Percentiles rank a stretch among this genome's conserved stretches.
Conservation (phyloP, 2,329 filamentous ascomycete species). For the Pseudocercospora fuligena region DNA sequence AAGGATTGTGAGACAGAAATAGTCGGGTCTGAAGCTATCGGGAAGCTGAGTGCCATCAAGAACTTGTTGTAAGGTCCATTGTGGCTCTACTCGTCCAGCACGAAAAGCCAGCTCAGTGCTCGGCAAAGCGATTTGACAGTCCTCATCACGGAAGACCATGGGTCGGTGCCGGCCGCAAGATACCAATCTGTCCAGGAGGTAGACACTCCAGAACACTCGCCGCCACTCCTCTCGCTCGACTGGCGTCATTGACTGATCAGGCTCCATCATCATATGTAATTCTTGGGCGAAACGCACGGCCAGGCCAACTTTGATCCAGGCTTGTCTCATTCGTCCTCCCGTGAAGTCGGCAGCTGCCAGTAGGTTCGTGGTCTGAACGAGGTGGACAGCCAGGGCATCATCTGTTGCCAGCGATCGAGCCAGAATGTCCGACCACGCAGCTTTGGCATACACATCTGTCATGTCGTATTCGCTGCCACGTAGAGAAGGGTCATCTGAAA, state of each 20-base stretch:
- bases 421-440: slow-evolving; percentile 15
- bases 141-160: slow-evolving; percentile 3
- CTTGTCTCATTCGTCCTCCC: slow-evolving; percentile 11
- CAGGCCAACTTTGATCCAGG: slow-evolving; percentile 18
- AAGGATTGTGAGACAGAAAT: slow-evolving; percentile 2
- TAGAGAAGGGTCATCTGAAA: slow-evolving; percentile 10
- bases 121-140: slow-evolving; percentile 11
- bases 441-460: slow-evolving; percentile 10
- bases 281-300: slow-evolving; percentile 18
- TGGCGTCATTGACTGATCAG: slow-evolving; percentile 1
- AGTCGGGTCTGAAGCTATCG: slow-evolving; percentile 2
- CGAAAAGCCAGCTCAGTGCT: slow-evolving; percentile 15
- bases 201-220: slow-evolving; percentile 92
- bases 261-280: slow-evolving; percentile 11
- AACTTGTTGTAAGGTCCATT: slow-evolving; percentile 12
- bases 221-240: slow-evolving; percentile 82
- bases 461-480: slow-evolving; percentile 6
- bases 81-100: slow-evolving; percentile 4
- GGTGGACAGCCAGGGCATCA: slow-evolving; percentile 3
- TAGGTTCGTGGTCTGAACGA: slow-evolving; percentile 15
- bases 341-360: slow-evolving; percentile 14
- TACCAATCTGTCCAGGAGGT: slow-evolving; percentile 67
- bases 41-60: slow-evolving; percentile 7
- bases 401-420: slow-evolving; percentile 10
- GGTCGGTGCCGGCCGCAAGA: slow-evolving; percentile 11